phyloP scores from a whole-genome alignment of 805 yeast species.

The Wickerhamiella domercqiae region DNA sequence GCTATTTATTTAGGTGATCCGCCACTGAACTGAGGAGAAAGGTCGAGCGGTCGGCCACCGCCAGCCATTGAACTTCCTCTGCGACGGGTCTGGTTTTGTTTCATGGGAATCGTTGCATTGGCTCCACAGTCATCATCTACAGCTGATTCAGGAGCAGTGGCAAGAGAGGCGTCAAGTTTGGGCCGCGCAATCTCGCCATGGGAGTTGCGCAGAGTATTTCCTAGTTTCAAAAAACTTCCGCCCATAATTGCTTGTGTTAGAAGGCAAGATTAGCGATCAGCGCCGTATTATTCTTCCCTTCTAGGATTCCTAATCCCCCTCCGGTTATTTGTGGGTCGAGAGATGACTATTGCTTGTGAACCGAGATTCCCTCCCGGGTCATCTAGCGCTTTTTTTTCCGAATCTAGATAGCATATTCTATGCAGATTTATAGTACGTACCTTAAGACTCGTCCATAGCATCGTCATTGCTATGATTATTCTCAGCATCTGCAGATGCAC shows the following conservation, averaged over 20 bases:
- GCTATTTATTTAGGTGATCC: background rate
- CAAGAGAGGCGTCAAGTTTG: conserved; percentile 1
- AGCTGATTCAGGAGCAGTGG: background rate
- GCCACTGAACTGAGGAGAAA: conserved; percentile 6
- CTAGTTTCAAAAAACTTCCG: conserved; percentile 8
- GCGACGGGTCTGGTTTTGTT: conserved; percentile 4
- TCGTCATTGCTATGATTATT: no score
- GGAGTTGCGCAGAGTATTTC: conserved; percentile 11
- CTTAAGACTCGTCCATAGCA: conserved; percentile 9
- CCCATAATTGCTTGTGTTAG: background rate
- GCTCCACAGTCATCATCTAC: conserved; percentile 3
- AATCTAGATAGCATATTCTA: no score
- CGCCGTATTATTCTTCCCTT: background rate
- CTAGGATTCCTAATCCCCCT: no score
- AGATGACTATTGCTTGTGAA: background rate
- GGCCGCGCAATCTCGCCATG: conserved; percentile 12
- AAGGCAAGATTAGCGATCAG: background rate
- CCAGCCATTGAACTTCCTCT: conserved; percentile 15
- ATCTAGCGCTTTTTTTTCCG: background rate
- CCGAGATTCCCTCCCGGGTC: conserved; percentile 3
- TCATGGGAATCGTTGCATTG: background rate
- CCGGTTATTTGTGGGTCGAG: no score
- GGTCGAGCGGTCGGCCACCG: conserved; percentile 13
- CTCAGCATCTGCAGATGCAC: conserved; percentile 11
- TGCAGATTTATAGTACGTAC: no score